phyloP scores from a whole-genome alignment of 441 rosid species.

The Populus hybrid region DNA sequence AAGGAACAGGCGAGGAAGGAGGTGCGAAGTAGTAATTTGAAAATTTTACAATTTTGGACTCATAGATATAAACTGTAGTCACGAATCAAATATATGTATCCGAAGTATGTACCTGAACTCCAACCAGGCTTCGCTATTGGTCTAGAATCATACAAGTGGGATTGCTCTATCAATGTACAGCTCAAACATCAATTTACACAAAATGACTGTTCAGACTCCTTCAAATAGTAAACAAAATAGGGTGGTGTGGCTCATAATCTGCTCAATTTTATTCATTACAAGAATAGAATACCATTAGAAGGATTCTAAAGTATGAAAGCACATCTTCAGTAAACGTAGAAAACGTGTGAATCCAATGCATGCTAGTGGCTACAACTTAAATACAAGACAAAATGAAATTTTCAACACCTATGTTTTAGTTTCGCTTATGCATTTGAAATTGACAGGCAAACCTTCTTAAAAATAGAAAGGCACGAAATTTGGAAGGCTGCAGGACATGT shows the following conservation, averaged over 20 bases:
- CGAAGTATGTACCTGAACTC: neutral
- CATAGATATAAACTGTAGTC: too few relatives aligned
- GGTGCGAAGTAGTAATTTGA: neutral
- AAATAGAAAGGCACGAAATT: conserved; percentile 6
- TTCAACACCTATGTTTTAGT: neutral
- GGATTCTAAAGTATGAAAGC: neutral
- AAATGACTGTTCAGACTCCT: conserved; percentile 3
- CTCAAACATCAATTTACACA: neutral
- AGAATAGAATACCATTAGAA: neutral
- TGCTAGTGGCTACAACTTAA: neutral
- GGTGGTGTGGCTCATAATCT: neutral
- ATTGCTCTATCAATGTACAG: neutral
- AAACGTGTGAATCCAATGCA: conserved; percentile 1
- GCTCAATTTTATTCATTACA: neutral
- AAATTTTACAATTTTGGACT: neutral
- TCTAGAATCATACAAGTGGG: neutral
- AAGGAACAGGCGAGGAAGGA: neutral
- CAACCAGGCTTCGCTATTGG: neutral
- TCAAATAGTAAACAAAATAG: neutral
- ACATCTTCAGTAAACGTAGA: conserved; percentile 1
- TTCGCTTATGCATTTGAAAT: neutral
- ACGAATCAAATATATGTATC: neutral
- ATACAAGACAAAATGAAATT: conserved; percentile 8
- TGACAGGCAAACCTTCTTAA: conserved; percentile 12
- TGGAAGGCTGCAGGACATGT: conserved; percentile 11